phyloP scores from a whole-genome alignment of 352 stramenopile genomes.

The Pythium rhizo-oryzae region DNA sequence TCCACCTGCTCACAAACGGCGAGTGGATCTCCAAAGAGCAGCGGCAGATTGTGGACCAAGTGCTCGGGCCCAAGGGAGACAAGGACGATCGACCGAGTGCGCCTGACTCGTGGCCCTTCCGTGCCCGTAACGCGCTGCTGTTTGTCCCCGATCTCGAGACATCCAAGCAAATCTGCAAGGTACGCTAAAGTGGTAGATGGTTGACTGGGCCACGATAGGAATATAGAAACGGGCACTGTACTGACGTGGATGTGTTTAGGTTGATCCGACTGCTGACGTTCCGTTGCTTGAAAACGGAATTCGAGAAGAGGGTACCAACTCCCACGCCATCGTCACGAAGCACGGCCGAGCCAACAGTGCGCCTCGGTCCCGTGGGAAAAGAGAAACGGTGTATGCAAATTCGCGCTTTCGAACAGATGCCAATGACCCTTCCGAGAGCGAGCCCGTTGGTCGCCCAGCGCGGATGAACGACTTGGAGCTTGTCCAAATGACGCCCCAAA shows the following conservation, averaged over 20 bases:
- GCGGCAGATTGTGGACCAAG: slow-evolving; percentile 60
- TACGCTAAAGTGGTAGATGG: slow-evolving; percentile 31
- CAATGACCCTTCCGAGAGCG: background rate
- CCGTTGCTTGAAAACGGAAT: slow-evolving; percentile 50
- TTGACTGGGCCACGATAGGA: background rate
- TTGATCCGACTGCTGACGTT: background rate
- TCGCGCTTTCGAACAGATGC: slow-evolving; percentile 48
- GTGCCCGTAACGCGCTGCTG: slow-evolving; percentile 71
- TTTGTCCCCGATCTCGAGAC: slow-evolving; percentile 72
- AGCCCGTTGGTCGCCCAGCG: background rate
- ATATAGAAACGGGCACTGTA: background rate
- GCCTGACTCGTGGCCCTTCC: slow-evolving; percentile 77
- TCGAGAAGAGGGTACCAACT: background rate
- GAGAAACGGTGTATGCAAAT: slow-evolving; percentile 74
- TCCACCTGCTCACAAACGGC: slow-evolving; percentile 71
- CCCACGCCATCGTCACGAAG: background rate
- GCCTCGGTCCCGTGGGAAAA: slow-evolving; percentile 30
- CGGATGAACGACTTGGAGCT: slow-evolving; percentile 28
- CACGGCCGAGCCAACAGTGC: background rate
- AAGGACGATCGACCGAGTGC: slow-evolving; percentile 59
- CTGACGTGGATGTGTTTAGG: background rate
- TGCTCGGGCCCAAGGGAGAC: slow-evolving; percentile 39
- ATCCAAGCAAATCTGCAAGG: slow-evolving; percentile 63
- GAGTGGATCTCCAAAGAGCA: slow-evolving; percentile 75
- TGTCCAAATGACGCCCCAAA: slow-evolving; percentile 80